Evolutionary conservation across 2,329 filamentous ascomycete species (phyloP).

Genomic region (Bipolaris gigantea): DNA sequence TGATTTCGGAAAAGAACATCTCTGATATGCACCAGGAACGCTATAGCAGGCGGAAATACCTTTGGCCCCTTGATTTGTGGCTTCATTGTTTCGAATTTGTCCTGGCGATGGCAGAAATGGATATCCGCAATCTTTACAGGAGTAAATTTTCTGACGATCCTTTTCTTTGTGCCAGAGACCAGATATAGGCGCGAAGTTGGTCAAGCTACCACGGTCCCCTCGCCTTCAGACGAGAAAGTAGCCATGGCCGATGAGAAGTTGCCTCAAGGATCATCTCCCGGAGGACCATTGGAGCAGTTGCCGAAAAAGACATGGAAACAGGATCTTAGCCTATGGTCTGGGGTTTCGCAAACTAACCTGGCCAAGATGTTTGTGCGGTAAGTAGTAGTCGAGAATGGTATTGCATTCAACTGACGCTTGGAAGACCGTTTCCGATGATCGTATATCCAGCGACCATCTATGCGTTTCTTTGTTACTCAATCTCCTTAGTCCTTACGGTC

Average conservation of each 20-base stretch:
- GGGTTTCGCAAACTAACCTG: slow-evolving; percentile 35
- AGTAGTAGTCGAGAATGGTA: not conserved
- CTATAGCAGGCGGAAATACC: slow-evolving; percentile 45
- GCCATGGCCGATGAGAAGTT: slow-evolving; percentile 7
- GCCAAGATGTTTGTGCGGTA: slow-evolving; percentile 39
- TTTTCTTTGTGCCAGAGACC: slow-evolving; percentile 46
- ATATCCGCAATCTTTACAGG: slow-evolving; percentile 29
- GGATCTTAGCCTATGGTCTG: slow-evolving; percentile 42
- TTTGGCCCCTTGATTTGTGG: slow-evolving; percentile 47
- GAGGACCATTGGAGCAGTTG: slow-evolving; percentile 9
- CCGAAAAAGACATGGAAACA: slow-evolving; percentile 41
- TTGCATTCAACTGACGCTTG: not conserved
- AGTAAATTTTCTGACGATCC: slow-evolving; percentile 42
- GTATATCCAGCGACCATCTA: slow-evolving; percentile 45
- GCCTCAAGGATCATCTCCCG: not conserved
- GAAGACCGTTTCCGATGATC: slow-evolving; percentile 43
- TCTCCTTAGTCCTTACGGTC: slow-evolving; percentile 44
- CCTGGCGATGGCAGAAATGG: slow-evolving; percentile 47
- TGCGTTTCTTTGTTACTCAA: slow-evolving; percentile 44
- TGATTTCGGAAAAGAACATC: not conserved
- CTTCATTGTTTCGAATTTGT: slow-evolving; percentile 41
- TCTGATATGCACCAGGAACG: slow-evolving; percentile 21
- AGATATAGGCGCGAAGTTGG: slow-evolving; percentile 35
- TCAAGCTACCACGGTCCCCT: not conserved
- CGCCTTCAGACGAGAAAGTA: slow-evolving; percentile 18